phyloP scores from a whole-genome alignment of 306 rosid species.

The Glycine tomentella region DNA sequence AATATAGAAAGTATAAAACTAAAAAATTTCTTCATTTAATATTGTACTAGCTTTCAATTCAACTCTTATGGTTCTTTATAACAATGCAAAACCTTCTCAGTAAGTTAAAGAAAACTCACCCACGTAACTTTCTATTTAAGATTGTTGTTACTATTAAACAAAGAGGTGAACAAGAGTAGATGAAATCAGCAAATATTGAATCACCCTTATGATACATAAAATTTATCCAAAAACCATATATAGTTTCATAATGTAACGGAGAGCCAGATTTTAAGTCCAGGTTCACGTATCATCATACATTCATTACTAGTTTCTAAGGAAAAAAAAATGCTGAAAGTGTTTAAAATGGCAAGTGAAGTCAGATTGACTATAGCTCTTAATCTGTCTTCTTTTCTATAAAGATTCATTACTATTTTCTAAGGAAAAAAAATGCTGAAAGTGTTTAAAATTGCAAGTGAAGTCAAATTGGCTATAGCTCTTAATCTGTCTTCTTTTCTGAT shows the following conservation, averaged over 20 bases:
- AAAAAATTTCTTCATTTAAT: too few species aligned
- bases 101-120: too few species aligned
- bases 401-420: background rate
- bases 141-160: too few species aligned
- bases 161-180: background rate
- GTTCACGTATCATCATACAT: background rate
- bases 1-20: too few species aligned
- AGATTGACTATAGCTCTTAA: background rate
- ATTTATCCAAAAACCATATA: conserved; percentile 34
- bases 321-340: background rate
- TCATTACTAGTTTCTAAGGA: conserved; percentile 5
- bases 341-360: too few species aligned
- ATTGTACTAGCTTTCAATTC: too few species aligned
- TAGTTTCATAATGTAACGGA: conserved; percentile 1
- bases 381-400: conserved; percentile 47
- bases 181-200: conserved; percentile 1
- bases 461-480: conserved; percentile 1
- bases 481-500: conserved; percentile 51
- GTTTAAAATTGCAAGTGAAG: conserved; percentile 23
- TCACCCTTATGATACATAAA: background rate
- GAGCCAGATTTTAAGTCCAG: conserved; percentile 12
- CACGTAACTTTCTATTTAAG: too few species aligned
- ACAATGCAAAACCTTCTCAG: too few species aligned
- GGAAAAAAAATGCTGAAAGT: background rate
- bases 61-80: too few species aligned